phyloP scores from a whole-genome alignment of 2,329 filamentous ascomycete species.

The Fusarium liriodendri region DNA sequence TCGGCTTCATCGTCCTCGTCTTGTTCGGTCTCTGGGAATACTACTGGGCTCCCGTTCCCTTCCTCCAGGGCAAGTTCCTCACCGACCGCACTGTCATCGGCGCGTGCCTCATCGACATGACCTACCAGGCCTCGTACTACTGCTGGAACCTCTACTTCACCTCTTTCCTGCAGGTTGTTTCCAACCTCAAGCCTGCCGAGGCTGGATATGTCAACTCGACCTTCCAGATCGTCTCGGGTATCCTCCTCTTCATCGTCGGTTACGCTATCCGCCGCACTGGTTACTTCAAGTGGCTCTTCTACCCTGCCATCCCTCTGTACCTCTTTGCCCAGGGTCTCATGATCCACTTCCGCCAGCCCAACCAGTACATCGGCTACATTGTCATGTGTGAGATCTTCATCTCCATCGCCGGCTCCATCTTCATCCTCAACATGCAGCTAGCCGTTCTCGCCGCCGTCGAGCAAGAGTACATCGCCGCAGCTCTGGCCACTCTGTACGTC shows the following conservation, averaged over 20 bases:
- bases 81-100: constrained; percentile 63
- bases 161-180: constrained; percentile 66
- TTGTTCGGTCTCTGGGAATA: constrained; percentile 68
- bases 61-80: constrained; percentile 65
- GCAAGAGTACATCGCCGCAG: constrained; percentile 64
- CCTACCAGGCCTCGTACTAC: constrained; percentile 62
- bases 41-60: constrained; percentile 66
- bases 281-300: constrained; percentile 61
- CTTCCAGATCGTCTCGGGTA: constrained; percentile 62
- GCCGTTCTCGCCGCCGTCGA: constrained; percentile 67
- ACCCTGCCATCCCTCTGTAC: constrained; percentile 61
- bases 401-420: constrained; percentile 64
- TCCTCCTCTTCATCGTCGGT: constrained; percentile 62
- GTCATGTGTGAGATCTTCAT: constrained; percentile 66
- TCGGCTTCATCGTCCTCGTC: constrained; percentile 69
- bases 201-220: constrained; percentile 62
- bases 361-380: constrained; percentile 58
- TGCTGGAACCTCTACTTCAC: constrained; percentile 66
- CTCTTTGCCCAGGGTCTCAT: constrained; percentile 60
- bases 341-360: constrained; percentile 51
- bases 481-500: constrained; percentile 58
- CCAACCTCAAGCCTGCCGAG: constrained; percentile 54
- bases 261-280: constrained; percentile 58
- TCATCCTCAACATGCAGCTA: constrained; percentile 66
- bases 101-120: constrained; percentile 57